Percentiles rank a stretch among this genome's conserved stretches.
These are phyloP conservation scores for Arachis stenosperma DNA, from an alignment of 306 rosid genomes.

Conservation along the genomic window DNA sequence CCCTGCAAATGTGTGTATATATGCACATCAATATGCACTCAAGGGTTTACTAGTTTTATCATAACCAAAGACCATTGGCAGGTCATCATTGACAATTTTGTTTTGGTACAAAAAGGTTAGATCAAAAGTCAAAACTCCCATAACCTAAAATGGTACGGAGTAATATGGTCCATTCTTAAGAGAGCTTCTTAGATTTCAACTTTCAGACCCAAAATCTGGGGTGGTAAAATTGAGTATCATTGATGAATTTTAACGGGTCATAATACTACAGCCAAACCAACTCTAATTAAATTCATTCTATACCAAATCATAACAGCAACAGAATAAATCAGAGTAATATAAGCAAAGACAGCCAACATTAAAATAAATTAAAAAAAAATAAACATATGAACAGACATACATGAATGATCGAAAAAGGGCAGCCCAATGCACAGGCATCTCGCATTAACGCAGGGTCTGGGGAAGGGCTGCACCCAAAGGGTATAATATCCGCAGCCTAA, in stretches of 20 bases:
- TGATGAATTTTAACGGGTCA: background rate
- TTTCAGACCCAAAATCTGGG: too few relatives aligned
- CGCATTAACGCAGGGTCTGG: too few relatives aligned
- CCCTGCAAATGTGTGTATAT: background rate
- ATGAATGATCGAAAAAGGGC: too few relatives aligned
- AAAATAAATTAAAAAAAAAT: too few relatives aligned
- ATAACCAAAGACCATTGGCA: slow-evolving; percentile 6
- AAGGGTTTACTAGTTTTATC: background rate
- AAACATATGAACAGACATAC: background rate
- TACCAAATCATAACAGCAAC: background rate
- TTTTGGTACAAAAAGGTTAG: too few relatives aligned
- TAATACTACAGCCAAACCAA: background rate
- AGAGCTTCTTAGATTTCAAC: too few relatives aligned
- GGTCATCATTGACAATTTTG: background rate
- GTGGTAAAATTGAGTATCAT: background rate
- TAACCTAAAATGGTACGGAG: too few relatives aligned
- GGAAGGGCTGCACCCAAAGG: background rate
- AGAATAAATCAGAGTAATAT: background rate
- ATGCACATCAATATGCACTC: background rate
- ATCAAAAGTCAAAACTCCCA: too few relatives aligned
- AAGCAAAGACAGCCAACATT: background rate
- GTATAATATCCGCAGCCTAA: background rate
- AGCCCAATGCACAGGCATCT: too few relatives aligned
- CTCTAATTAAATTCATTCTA: background rate
- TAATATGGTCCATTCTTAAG: too few relatives aligned